Conservation (phyloP, 1,139 yeast genomes). For the Candida sp. region DNA sequence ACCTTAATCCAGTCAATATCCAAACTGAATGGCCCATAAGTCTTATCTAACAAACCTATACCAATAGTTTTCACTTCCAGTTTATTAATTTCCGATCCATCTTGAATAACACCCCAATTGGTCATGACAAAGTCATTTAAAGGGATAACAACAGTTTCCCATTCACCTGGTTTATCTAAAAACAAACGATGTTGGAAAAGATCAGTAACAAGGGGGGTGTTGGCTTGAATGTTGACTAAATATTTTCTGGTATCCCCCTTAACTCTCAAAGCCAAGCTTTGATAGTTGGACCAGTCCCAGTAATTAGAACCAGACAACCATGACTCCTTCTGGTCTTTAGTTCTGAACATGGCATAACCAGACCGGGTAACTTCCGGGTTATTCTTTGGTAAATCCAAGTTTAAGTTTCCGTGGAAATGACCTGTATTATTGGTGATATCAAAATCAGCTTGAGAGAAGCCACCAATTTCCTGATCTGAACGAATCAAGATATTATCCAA, state of each 20-base stretch:
- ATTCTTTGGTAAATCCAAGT: constrained; percentile 70
- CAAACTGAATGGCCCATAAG: constrained; percentile 72
- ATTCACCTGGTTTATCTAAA: constrained; percentile 67
- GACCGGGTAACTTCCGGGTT: constrained; percentile 66
- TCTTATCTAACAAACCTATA: constrained; percentile 74
- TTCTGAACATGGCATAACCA: constrained; percentile 88
- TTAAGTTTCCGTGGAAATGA: constrained; percentile 68
- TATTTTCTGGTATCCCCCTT: constrained; percentile 75
- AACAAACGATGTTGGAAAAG: constrained; percentile 80
- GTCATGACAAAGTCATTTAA: constrained; percentile 78
- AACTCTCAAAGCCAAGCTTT: constrained; percentile 64
- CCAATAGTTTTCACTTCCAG: constrained; percentile 72
- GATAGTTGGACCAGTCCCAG: constrained; percentile 65
- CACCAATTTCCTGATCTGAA: constrained; percentile 74
- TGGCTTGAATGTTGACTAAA: constrained; percentile 78
- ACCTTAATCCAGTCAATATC: constrained; percentile 75
- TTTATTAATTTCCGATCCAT: constrained; percentile 58
- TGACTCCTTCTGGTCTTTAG: constrained; percentile 56
- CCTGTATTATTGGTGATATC: constrained; percentile 42
- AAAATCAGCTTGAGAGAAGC: constrained; percentile 66
- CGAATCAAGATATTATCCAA: constrained; percentile 53
- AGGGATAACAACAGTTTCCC: constrained; percentile 84
- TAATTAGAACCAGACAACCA: constrained; percentile 44
- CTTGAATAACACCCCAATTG: constrained; percentile 79
- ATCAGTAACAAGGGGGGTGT: constrained; percentile 75